Evolutionary conservation across 2,329 filamentous ascomycete genomes (phyloP).

Genomic region (Rhinocladiella mackenziei): DNA sequence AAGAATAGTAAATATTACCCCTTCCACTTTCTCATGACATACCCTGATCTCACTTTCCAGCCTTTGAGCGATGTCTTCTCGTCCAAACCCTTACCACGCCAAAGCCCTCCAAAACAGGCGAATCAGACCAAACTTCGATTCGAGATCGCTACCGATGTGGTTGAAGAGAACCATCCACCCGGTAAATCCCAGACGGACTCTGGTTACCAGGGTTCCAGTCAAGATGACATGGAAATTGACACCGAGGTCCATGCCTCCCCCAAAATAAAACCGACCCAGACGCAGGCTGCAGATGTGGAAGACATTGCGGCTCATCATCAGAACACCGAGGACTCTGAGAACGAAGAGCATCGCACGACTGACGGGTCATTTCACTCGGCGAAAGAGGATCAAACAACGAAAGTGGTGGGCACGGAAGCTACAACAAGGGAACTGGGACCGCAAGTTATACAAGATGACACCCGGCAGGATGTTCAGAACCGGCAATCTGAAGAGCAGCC

Average conservation of each 20-base stretch:
- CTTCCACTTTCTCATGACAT: conserved; percentile 18
- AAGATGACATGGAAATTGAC: conserved; percentile 41
- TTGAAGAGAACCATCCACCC: conserved; percentile 35
- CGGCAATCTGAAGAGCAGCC: conserved; percentile 20
- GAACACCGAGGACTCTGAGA: conserved; percentile 35
- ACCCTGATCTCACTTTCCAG: no score
- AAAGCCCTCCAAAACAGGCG: conserved; percentile 34
- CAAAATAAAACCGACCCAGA: conserved; percentile 12
- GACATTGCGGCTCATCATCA: conserved; percentile 31
- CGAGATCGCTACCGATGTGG: conserved; percentile 30
- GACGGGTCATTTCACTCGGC: conserved; percentile 48
- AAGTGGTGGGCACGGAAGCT: conserved; percentile 28
- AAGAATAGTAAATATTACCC: conserved; percentile 41
- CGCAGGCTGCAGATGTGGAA: not conserved
- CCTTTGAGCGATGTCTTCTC: conserved; percentile 49
- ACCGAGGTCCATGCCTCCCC: conserved; percentile 7
- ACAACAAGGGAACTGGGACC: conserved; percentile 10
- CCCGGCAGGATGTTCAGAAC: not conserved
- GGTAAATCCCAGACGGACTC: conserved; percentile 44
- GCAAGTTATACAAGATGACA: conserved; percentile 34
- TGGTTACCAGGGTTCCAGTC: conserved; percentile 46
- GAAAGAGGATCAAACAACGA: conserved; percentile 34
- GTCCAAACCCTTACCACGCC: conserved; percentile 35
- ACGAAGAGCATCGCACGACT: conserved; percentile 36
- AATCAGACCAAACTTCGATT: conserved; percentile 37